Conservation (phyloP, 1,284 basidiomycete genomes). For the Blastosporella zonata region DNA sequence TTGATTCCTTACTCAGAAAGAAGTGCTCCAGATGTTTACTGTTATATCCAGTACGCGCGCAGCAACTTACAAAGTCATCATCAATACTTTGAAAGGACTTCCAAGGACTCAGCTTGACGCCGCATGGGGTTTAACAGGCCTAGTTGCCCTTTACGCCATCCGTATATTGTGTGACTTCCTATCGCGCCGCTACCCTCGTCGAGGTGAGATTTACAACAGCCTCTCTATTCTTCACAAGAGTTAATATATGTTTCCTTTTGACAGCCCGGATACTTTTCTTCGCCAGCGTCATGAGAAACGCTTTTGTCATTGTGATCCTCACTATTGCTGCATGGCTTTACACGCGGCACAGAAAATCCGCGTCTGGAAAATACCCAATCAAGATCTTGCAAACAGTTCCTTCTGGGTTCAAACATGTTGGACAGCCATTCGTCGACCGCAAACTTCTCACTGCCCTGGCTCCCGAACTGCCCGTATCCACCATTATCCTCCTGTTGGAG, state of each 20-base stretch:
- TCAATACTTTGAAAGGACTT: constrained; percentile 88
- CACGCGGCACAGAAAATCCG: constrained; percentile 58
- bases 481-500: constrained; percentile 92
- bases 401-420: constrained; percentile 78
- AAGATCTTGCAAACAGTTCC: constrained; percentile 84
- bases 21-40: constrained; percentile 4
- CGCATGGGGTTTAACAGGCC: constrained; percentile 84
- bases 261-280: constrained; percentile 87
- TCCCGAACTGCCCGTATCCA: constrained; percentile 84
- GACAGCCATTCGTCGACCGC: constrained; percentile 64
- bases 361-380: constrained; percentile 77
- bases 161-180: constrained; percentile 63
- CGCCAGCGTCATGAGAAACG: constrained; percentile 80
- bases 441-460: constrained; percentile 70
- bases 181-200: constrained; percentile 64
- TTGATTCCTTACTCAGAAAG: constrained; percentile 17
- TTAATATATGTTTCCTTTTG: background rate
- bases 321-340: constrained; percentile 86
- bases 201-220: constrained; percentile 41
- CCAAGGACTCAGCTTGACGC: constrained; percentile 76
- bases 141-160: constrained; percentile 74
- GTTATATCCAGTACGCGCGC: constrained; percentile 67
- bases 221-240: background rate
- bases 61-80: constrained; percentile 84
- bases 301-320: constrained; percentile 81